Percentiles rank a stretch among this genome's conserved stretches.
Conservation (phyloP, 2,329 filamentous ascomycete genomes). For the Dactylellina drechsleri region DNA sequence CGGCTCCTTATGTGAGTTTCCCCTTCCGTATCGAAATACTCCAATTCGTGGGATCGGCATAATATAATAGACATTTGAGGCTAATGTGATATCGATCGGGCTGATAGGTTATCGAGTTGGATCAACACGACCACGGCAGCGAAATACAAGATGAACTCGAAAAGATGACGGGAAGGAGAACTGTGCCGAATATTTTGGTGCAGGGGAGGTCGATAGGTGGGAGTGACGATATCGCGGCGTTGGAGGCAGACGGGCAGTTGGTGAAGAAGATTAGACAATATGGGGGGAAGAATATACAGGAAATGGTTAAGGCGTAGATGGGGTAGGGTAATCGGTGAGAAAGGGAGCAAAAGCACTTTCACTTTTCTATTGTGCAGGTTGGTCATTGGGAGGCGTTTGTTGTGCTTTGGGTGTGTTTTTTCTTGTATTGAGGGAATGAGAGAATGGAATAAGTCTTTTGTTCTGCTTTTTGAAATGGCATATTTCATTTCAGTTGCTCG, state of each 20-base stretch:
- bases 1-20: slow-evolving; percentile 69
- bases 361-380: neutral
- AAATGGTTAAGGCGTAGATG: slow-evolving; percentile 6
- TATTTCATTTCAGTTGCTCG: no score
- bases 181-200: slow-evolving; percentile 91
- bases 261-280: slow-evolving; percentile 77
- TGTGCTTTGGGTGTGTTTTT: no score
- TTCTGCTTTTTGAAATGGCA: no score
- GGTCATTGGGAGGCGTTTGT: no score
- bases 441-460: no score
- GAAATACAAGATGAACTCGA: slow-evolving; percentile 77
- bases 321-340: no score
- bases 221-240: slow-evolving; percentile 80
- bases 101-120: slow-evolving; percentile 81
- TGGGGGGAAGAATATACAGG: slow-evolving; percentile 72
- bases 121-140: slow-evolving; percentile 78
- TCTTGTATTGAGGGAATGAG: no score
- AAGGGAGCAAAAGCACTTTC: neutral
- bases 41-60: no score
- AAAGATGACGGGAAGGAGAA: slow-evolving; percentile 79
- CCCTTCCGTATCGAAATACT: neutral
- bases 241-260: slow-evolving; percentile 75
- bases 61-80: neutral
- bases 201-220: slow-evolving; percentile 90
- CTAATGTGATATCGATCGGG: neutral